Conservation (phyloP, 768 basidiomycete species). For the Trametes villosa region DNA sequence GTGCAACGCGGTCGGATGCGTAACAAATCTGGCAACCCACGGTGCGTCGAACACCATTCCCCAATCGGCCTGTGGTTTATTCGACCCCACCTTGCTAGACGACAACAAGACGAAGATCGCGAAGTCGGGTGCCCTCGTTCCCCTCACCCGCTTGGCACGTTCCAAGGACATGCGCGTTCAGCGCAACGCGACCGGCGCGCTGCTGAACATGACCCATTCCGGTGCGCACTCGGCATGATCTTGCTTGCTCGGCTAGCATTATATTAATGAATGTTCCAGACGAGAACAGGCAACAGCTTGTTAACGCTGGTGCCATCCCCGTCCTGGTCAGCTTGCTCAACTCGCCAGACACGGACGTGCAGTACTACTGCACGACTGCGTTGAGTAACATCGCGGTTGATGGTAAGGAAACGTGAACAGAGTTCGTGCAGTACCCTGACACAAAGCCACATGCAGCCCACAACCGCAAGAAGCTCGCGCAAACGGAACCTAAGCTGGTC, state of each 20-base stretch:
- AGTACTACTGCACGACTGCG: constrained; percentile 99
- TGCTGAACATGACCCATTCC: constrained; percentile 99
- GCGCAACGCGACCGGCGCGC: constrained; percentile 95
- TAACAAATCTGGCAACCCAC: constrained; percentile 98
- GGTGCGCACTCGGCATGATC: constrained; percentile 51
- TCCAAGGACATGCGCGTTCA: constrained; percentile 99
- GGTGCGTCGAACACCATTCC: constrained; percentile 67
- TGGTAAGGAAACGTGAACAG: constrained; percentile 47
- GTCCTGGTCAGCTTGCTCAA: constrained; percentile 94
- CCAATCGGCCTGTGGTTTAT: too few species aligned
- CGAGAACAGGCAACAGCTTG: constrained; percentile 97
- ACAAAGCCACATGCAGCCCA: constrained; percentile 53
- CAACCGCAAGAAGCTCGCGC: constrained; percentile 93
- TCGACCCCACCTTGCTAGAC: constrained; percentile 54
- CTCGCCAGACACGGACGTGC: constrained; percentile 98
- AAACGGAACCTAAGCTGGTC: constrained; percentile 93
- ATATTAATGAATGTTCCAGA: constrained; percentile 52
- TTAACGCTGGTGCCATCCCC: constrained; percentile 97
- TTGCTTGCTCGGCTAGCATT: neutral
- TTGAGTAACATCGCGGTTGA: constrained; percentile 99
- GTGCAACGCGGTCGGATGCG: constrained; percentile 99
- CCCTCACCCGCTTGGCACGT: constrained; percentile 91
- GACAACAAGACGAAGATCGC: constrained; percentile 99
- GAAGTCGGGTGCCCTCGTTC: constrained; percentile 97
- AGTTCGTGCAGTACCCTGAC: neutral